Evolutionary conservation across 1,284 basidiomycete species (phyloP), one percentile per base, ranked within the genome.

Genomic region (Neonothopanus nambi): DNA sequence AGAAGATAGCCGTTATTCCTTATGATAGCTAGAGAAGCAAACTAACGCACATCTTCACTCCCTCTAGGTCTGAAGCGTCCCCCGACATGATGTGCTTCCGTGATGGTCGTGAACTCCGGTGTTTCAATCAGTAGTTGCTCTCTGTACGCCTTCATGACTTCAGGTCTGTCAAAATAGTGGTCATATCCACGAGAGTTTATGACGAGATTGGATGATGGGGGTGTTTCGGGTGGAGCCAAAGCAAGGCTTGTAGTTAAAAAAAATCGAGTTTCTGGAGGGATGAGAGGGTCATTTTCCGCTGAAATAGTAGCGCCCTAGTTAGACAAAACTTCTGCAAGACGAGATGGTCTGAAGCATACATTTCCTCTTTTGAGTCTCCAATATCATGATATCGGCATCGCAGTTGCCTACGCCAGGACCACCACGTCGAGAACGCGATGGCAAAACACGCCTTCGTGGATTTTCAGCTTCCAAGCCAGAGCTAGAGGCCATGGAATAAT

Each of bases 351-450:
- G 50, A n/a, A n/a, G 82, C 90, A 67, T 70, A 94, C 92, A 78
- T 76, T 80, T 84, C 63, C 89, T 81, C 68, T 84, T 83, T 63
- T 90, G 79, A 62, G 86, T 88, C 63, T 94, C 91, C 57, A 93
- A 70, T 65, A 95, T 89, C 83, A 92, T 87, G 57, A 85, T 66
- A 73, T 95, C 93, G 24, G 87, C 65, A 55, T 93, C 89, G 65
- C 84, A 84, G 57, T 69, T 83, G 53, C 89, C 88, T 46, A 89
- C 81, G 3, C 88, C 89, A 47, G 87, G 86, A 3, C 88, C 89
- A 47, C 89, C 87, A 54, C 91, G 81, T 60, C 90, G 79, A 52
- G 87, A 81, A 60, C 92, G 82, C 65, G 88, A 82, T 30, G 91
- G 91, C 49, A 91, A 73, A 41, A 93, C 85, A 68, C 92, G 84